Base-by-base conservation (phyloP, 257 asterid genomes). In the Gynochthodes officinalis region DNA sequence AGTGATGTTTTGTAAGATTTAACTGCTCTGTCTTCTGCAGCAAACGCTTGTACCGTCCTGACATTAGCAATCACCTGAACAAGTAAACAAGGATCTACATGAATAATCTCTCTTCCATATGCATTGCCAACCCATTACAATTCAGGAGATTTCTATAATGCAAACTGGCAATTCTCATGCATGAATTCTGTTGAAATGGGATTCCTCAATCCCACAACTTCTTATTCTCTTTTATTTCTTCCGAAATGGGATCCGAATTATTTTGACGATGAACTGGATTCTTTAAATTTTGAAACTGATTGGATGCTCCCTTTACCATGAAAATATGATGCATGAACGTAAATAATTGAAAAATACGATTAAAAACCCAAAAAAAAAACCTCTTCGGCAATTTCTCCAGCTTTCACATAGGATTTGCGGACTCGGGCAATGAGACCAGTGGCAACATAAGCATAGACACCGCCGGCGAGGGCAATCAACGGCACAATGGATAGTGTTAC, bases 371-470 rank as follows among this genome's bases (percentile, higher is more conserved):
- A 62, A 42, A 19, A 8, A 33, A 27, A 16, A 40, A 92, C 98
- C 97, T 95, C 99, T 81, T 95, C 97, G 1, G 99, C 98, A 27
- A 92, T 92, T 80, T 95, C 98, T 59, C 99, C 99, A 12, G 99
- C 99, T 74, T 89, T 86, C 21, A 90, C 80, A 23, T 95, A 95
- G 16, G 98, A 89, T 77, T 90, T 95, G 40, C 99, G 93, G 55
- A 88, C 96, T 19, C 92, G 48, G 57, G 95, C 96, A 23, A 95
- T 89, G 2, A 92, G 94, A 32, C 99, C 99, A 32, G 88, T 89
- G 7, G 91, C 90, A 0, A 92, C 89, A 48, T 87, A 95, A 52
- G 98, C 98, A 28, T 95, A 95, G 67, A 92, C 77, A 0, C 99
- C 99, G 9, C 99, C 99, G 23, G 99, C 99, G 50, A 92, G 74